Evolutionary conservation across 805 yeast genomes (phyloP), one percentile per base, ranked within the genome.

Genomic region (Wickerhamomyces kurtzmanii): DNA sequence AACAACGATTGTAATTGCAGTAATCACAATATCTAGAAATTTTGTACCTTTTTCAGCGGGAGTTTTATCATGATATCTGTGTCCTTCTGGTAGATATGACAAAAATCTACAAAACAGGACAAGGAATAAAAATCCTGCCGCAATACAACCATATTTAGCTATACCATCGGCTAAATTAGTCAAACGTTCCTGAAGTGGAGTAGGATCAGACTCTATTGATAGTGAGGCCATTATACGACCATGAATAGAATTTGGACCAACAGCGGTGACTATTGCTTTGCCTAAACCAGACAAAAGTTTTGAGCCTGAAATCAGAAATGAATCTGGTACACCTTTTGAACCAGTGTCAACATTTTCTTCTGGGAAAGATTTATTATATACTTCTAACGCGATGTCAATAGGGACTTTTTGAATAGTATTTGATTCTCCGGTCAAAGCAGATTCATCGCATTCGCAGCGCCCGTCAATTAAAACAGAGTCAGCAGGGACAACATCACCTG

Each of bases 401-500:
- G 83, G 71, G 3, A 56, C 37, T 51, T 91, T 91, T 34, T 63
- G 68, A 36, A 91, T 70, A 3, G 94, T 80, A 30, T 81, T 74
- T 1, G 94, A 76, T 57, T 91, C 99, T 42, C 99, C 99, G 4
- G 97, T 89, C 20, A 89, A 68, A 1, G 94, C 75, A 22, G 87
- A 73, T 58, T 91, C 98, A 50, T 91, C 98, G 51, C 89, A 79
- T 41, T 84, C 89, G 35, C 91, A 68, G 24, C 67, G 70, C 6
- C 96, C 96, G 8, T 59, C 51, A 8, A 86, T 59, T 34, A 89
- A 51, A 5, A 91, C 59, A 18, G 83, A 75, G 54, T 91, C 99
- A 1, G 89, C 91, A 1, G 97, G 94, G 2, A 89, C 60, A 31
- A 91, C 75, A 45, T 91, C 98, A 37, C 99, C 99, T 3, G 97